Evolutionary conservation across 2,329 filamentous ascomycete genomes (phyloP).

Genomic region (Microcyclospora tardicrescens): DNA sequence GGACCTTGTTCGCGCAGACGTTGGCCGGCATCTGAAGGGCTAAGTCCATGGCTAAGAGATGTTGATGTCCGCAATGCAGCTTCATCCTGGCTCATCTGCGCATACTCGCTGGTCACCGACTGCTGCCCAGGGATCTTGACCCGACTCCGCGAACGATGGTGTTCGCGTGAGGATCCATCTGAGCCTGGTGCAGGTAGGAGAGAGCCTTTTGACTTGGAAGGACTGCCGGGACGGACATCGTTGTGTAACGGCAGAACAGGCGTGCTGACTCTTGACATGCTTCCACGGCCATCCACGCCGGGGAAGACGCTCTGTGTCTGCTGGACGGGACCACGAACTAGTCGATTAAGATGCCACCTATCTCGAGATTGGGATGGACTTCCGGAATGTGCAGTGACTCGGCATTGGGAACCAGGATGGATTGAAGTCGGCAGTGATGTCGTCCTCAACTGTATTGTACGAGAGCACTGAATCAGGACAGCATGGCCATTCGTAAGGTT

Average conservation of each 20-base stretch:
- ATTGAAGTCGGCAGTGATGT: too few relatives aligned
- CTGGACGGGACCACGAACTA: too few relatives aligned
- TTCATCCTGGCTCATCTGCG: constrained; percentile 61
- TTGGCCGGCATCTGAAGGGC: constrained; percentile 65
- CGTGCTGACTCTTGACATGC: constrained; percentile 49
- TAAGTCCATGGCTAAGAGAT: constrained; percentile 70
- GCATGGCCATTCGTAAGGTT: too few relatives aligned
- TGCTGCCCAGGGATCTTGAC: constrained; percentile 23
- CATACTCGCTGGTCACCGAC: constrained; percentile 39
- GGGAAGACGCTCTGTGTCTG: too few relatives aligned
- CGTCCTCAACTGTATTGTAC: too few relatives aligned
- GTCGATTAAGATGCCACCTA: too few relatives aligned
- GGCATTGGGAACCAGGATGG: too few relatives aligned
- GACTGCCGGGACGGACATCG: constrained; percentile 16
- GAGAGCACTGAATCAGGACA: too few relatives aligned
- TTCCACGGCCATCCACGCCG: constrained; percentile 34
- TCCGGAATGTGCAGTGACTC: too few relatives aligned
- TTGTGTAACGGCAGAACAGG: constrained; percentile 45
- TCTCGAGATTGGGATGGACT: too few relatives aligned
- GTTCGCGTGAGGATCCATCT: constrained; percentile 1
- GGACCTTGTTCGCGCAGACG: constrained; percentile 70
- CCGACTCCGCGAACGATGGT: constrained; percentile 18
- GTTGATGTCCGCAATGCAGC: constrained; percentile 66
- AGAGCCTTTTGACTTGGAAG: constrained; percentile 33
- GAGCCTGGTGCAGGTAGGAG: constrained; percentile 11